Percentiles rank a stretch among this genome's conserved stretches.
These are phyloP conservation scores for Nemania sp. DNA, from an alignment of 2,329 filamentous ascomycete species.

Conservation along the genomic window DNA sequence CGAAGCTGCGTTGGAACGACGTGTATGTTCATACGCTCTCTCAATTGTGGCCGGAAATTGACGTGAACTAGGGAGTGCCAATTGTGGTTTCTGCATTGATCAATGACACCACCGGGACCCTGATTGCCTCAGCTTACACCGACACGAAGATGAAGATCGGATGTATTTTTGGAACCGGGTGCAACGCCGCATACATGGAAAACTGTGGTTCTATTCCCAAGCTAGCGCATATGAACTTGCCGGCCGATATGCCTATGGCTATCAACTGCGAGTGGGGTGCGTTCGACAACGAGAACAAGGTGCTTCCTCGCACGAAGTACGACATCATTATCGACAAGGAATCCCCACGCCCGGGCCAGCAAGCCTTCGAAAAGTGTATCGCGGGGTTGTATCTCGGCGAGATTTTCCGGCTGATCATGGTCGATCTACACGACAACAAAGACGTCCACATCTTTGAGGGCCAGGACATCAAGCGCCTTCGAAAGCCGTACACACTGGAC, in stretches of 20 bases:
- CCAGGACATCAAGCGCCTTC: conserved; percentile 79
- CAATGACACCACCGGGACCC: conserved; percentile 96
- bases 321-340: conserved; percentile 88
- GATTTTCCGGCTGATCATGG: conserved; percentile 84
- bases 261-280: conserved; percentile 99
- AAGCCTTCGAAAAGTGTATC: conserved; percentile 98
- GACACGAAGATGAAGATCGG: conserved; percentile 91
- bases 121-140: conserved; percentile 97
- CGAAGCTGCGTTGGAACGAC: conserved; percentile 73
- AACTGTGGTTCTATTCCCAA: conserved; percentile 89
- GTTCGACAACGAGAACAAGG: conserved; percentile 90
- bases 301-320: conserved; percentile 83
- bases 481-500: conserved; percentile 87
- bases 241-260: conserved; percentile 81
- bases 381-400: conserved; percentile 93
- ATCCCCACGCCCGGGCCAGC: conserved; percentile 89
- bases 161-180: conserved; percentile 97
- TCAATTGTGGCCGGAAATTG: conserved; percentile 11
- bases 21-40: conserved; percentile 51
- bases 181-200: conserved; percentile 99
- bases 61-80: conserved; percentile 69
- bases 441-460: conserved; percentile 77
- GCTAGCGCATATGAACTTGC: conserved; percentile 87
- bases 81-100: conserved; percentile 93
- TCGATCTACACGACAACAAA: conserved; percentile 82